Evolutionary conservation across 1,284 basidiomycete species (phyloP), one percentile per base, ranked within the genome.

Genomic region (Heterobasidion irregulare): DNA sequence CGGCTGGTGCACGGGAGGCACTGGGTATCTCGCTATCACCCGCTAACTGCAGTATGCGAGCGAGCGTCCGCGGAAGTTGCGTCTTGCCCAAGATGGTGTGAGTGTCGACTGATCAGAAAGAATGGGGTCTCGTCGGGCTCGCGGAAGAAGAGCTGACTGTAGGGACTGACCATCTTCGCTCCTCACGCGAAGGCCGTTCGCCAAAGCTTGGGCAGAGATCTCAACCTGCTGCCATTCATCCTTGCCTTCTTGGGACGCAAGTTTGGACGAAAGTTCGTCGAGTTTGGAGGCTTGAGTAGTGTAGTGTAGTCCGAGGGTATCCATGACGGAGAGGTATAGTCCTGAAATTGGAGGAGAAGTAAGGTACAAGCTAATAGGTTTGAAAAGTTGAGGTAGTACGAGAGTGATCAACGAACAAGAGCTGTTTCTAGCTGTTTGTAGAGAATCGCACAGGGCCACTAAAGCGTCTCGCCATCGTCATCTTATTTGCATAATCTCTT

Each of bases 1-100:
- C 71, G 19, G 77, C 76, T 8, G 75, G 62, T 51, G 78, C 73
- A 58, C 74, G 75, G 18, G 68, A 57, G 32, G 74, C 67, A 47
- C 67, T 68, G 12, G 83, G 80, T 50, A 75, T 72, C 18, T 74
- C 59, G 10, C 74, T 78, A 56, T 75, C 71, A 26, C 85, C 71
- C 12, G 82, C 78, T 49, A 74, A 68, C 54, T 75, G 75, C 45
- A 89, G 68, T 15, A 91, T 73, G 38, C 80, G 73, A 10, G 77
- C 79, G 49, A 91, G 68, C 52, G 80, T 80, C 61, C 78, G 79
- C 10, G 87, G 85, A 46, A 91, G 75, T 49, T 76, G 64, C 7
- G 82, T 79, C 64, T 71, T 73, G 53, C 88, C 88, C 38, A 91
- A 73, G 50, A 74, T 66, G n/a, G 85, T 81, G 66, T 86, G 88